A percentile compares a stretch with the other conserved stretches of the same genome.
These are phyloP conservation scores for Limtongozyma cylindracea DNA, from an alignment of 805 yeast genomes.

Conservation along the genomic window DNA sequence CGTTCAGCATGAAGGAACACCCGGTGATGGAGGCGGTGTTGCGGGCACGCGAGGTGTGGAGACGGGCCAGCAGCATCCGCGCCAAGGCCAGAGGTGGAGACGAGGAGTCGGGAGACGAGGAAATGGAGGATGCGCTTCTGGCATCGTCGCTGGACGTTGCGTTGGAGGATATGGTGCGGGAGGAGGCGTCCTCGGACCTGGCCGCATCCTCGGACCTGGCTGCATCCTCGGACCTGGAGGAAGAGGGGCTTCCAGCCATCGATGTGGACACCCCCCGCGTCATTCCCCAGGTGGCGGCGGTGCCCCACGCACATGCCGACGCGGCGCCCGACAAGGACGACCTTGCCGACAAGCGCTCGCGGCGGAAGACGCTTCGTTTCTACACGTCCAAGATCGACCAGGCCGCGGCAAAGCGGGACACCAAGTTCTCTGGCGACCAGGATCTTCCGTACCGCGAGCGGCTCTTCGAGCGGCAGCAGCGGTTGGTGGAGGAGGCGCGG, in stretches of 20 bases:
- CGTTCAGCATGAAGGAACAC: constrained; percentile 51
- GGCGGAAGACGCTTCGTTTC: constrained; percentile 70
- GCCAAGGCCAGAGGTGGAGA: constrained; percentile 1
- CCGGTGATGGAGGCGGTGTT: constrained; percentile 76
- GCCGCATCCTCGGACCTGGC: constrained; percentile 4
- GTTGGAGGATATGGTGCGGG: constrained; percentile 1
- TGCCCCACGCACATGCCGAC: constrained; percentile 11
- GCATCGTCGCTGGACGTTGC: neutral
- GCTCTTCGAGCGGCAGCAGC: constrained; percentile 68
- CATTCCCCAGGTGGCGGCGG: no score
- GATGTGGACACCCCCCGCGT: constrained; percentile 14
- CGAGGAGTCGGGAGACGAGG: no score
- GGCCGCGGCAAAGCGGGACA: constrained; percentile 29
- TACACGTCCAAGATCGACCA: constrained; percentile 94
- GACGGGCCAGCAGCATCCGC: constrained; percentile 37
- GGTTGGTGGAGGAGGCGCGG: constrained; percentile 72
- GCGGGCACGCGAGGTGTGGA: constrained; percentile 70
- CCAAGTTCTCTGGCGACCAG: constrained; percentile 51
- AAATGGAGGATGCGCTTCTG: neutral
- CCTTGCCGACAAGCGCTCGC: constrained; percentile 58
- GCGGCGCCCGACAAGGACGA: constrained; percentile 35
- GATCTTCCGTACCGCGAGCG: constrained; percentile 87
- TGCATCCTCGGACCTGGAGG: constrained; percentile 1
- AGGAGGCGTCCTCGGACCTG: constrained; percentile 2
- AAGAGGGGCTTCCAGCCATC: constrained; percentile 1